These are phyloP conservation scores for Agapanthus africanus DNA, from an alignment of 106 monocot species.

Conservation along the genomic window DNA sequence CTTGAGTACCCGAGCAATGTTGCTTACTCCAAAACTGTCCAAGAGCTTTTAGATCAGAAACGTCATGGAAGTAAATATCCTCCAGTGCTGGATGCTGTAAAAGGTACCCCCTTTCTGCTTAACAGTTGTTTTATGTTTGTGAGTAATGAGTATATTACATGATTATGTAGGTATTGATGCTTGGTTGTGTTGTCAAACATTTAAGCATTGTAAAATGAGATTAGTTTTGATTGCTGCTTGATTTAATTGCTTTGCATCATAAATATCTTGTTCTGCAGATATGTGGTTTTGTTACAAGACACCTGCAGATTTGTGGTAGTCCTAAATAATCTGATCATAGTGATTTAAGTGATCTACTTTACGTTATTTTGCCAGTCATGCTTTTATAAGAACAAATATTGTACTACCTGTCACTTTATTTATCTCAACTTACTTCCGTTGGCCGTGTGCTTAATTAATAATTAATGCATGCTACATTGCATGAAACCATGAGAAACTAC, in stretches of 20 bases:
- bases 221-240: neutral
- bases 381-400: neutral
- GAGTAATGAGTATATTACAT: too few species aligned
- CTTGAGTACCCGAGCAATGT: slow-evolving; percentile 69
- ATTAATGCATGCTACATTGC: neutral
- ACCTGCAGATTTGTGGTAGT: neutral
- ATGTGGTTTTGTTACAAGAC: slow-evolving; percentile 3
- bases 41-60: slow-evolving; percentile 45
- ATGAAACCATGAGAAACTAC: neutral
- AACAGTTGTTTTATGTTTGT: neutral
- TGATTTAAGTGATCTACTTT: neutral
- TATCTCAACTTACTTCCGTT: neutral
- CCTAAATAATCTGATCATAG: neutral
- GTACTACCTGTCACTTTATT: neutral
- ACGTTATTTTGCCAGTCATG: neutral
- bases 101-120: slow-evolving; percentile 41
- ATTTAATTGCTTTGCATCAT: neutral
- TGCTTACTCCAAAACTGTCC: slow-evolving; percentile 85
- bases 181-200: neutral
- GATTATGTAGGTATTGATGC: neutral
- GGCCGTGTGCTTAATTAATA: neutral
- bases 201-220: neutral
- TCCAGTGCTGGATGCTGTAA: slow-evolving; percentile 71
- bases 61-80: slow-evolving; percentile 56
- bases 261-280: neutral